These are phyloP conservation scores for Hymenoscyphus fraxineus DNA, from an alignment of 2,329 filamentous ascomycete species.

Conservation along the genomic window DNA sequence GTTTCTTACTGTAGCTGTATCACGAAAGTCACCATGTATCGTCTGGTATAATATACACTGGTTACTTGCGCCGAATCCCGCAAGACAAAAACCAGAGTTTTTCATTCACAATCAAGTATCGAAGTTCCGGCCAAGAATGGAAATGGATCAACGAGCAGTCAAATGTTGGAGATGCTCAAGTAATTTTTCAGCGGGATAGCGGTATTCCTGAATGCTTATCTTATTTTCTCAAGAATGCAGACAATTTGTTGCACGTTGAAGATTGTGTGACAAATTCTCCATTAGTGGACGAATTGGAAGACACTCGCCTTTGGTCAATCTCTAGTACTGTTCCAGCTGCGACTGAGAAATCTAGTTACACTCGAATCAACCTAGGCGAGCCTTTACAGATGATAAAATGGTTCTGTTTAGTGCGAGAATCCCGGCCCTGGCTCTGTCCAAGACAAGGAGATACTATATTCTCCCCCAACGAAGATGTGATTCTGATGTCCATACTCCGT, in stretches of 20 bases:
- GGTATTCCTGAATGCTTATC: neutral
- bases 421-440: conserved; percentile 14
- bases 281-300: neutral
- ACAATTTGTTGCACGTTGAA: conserved; percentile 1
- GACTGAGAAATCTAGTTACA: conserved; percentile 8
- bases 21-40: neutral
- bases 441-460: conserved; percentile 4
- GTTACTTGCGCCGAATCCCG: neutral
- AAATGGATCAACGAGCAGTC: conserved; percentile 9
- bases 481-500: conserved; percentile 17
- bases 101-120: conserved; percentile 13
- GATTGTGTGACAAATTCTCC: neutral
- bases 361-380: conserved; percentile 3
- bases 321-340: conserved; percentile 10
- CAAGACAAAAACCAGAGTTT: neutral
- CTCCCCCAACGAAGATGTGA: conserved; percentile 13
- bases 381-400: conserved; percentile 10
- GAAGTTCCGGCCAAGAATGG: conserved; percentile 10
- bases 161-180: conserved; percentile 8
- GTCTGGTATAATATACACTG: neutral
- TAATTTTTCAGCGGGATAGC: conserved; percentile 9
- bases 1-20: neutral
- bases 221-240: conserved; percentile 1
- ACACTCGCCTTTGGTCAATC: conserved; percentile 8
- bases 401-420: conserved; percentile 15